Evolutionary conservation across 805 yeast species (phyloP).

Genomic region (Ogataea wickerhamii): DNA sequence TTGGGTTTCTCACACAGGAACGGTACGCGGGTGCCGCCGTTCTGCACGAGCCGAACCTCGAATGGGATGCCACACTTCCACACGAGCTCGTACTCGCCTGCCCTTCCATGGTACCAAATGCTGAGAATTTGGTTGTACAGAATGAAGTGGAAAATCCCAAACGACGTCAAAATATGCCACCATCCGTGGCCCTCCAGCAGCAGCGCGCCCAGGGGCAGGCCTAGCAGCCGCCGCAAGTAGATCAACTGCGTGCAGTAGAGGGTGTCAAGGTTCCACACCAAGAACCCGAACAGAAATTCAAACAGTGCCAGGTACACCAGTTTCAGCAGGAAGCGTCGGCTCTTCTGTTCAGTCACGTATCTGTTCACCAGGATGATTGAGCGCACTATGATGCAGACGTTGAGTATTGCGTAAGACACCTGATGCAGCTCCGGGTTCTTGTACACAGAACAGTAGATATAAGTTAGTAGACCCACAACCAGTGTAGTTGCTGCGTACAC

Average conservation of each 20-base stretch:
- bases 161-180: constrained; percentile 87
- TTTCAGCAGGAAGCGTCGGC: constrained; percentile 46
- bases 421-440: constrained; percentile 86
- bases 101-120: constrained; percentile 51
- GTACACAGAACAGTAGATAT: constrained; percentile 47
- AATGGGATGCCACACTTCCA: constrained; percentile 59
- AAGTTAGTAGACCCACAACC: constrained; percentile 22
- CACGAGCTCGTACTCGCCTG: constrained; percentile 49
- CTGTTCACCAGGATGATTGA: constrained; percentile 48
- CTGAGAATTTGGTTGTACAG: constrained; percentile 73
- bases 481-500: constrained; percentile 17
- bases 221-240: constrained; percentile 53
- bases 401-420: constrained; percentile 71
- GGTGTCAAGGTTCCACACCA: constrained; percentile 83
- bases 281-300: constrained; percentile 66
- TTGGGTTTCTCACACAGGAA: too few relatives aligned
- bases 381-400: constrained; percentile 58
- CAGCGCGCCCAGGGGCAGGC: constrained; percentile 80
- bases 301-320: constrained; percentile 59
- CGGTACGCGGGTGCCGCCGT: not conserved
- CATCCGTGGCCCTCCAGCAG: constrained; percentile 83
- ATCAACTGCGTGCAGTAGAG: constrained; percentile 66
- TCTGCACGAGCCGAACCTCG: constrained; percentile 32
- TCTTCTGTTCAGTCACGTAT: constrained; percentile 49
- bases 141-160: constrained; percentile 79